Base-by-base conservation (phyloP, 1,139 yeast genomes). In the Scheffersomyces quercinus region DNA sequence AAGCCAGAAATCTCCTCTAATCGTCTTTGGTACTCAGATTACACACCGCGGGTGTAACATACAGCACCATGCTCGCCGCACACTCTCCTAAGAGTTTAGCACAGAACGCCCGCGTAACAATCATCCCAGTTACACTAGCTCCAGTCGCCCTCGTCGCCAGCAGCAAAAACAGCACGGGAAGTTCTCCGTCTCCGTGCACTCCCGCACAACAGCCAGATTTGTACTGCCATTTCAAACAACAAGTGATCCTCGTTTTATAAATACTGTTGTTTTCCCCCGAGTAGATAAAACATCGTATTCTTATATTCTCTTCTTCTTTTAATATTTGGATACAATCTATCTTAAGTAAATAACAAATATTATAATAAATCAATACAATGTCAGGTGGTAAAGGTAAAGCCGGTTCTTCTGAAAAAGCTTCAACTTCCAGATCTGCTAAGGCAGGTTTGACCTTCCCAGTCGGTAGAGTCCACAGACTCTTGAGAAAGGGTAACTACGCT, bases 381-480 rank as follows among this genome's bases (percentile, higher is more conserved):
- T 74, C 79, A 56, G 79, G 79, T 60, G 79, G 79, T 65, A 74
- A 74, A 72, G 79, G 79, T 53, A 74, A 74, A 68, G 78, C 78
- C 62, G 77, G 78, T 55, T 67, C 78, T 50, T 56, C 77, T 56
- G 79, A 73, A 64, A 75, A 74, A 64, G 79, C 78, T 51, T 73
- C 79, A 51, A 73, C 78, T 58, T 71, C 79, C 45, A 73, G 80
- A 73, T 74, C 79, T 40, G 71, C 79, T 47, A 74, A 75, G 66
- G 80, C 80, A 53, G 79, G 79, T 55, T 73, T 74, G 63, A 73
- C 77, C 50, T 74, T 74, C 78, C 80, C 80, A 65, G 79, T 75
- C 55, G 79, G 80, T 61, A 73, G 80, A 72, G 77, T 75, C 52
- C 79, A 75, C 69, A 73, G 79, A 73, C 70, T 74, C 60, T 74